Base-by-base conservation (phyloP, 768 basidiomycete genomes). In the Collybia mongolica region DNA sequence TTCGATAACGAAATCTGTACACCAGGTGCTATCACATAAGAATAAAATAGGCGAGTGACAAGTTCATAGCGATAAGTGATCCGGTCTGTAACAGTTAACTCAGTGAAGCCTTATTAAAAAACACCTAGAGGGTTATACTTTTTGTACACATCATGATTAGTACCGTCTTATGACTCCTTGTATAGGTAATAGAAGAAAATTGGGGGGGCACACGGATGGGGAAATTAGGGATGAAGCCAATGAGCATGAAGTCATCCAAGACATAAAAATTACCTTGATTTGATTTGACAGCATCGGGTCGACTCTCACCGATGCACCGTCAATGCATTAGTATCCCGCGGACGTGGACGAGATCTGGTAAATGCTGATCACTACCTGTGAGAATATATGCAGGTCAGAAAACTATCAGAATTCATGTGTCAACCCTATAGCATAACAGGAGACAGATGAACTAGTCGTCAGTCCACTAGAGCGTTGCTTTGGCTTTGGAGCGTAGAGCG, bases 1-100 rank as follows among this genome's bases (percentile, higher is more conserved):
- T 47, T 47, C 32, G 37, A 37, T 20, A 20, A 37, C 44, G 44
- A 46, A 19, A 46, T 37, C 37, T 37, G 20, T 35, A 32, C 32
- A 12, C 17, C 17, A 20, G 29, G 9, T 9, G 15, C 23, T 17
- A 19, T 47, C 38, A 47, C 39, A 17, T 20, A 18, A 14, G 17
- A 11, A 41, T 41, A 39, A 23, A n/a, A 39, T 20, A 9, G 11
- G 11, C 14, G 32, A 32, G 32, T 32, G 32, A 14, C 32, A 32
- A 32, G 14, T 32, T 9, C 32, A 32, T 32, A 32, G 14, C 6
- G 14, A 32, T 12, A 14, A 32, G 32, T 32, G 32, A 9, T 32
- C 32, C 32, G 14, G 14, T 32, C 14, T 32, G 24, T 26, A 26
- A 26, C 7, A 12, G 32, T 32, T 32, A 9, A 9, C 2, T 32